phyloP scores from a whole-genome alignment of 2,329 filamentous ascomycete species.

The Phialophora macrospora region DNA sequence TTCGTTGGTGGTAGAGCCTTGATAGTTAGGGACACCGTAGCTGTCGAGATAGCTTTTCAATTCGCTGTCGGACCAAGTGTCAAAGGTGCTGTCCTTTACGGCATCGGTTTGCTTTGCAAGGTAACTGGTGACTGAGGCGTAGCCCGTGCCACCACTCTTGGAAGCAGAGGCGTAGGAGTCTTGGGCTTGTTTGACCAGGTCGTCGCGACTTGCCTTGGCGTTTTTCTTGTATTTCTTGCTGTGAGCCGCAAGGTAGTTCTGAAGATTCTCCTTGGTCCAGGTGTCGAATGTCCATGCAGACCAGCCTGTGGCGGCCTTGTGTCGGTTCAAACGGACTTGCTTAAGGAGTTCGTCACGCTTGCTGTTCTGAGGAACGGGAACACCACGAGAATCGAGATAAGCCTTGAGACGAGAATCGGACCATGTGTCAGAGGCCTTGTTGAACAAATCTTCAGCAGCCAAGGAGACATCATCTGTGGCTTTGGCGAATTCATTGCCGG shows the following conservation, averaged over 20 bases:
- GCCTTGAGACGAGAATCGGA: conserved; percentile 77
- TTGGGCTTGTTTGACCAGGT: conserved; percentile 66
- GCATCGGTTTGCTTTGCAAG: conserved; percentile 67
- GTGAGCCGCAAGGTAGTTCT: conserved; percentile 57
- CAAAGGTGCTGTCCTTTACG: conserved; percentile 70
- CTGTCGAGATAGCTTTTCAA: conserved; percentile 80
- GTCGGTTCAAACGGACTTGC: conserved; percentile 72
- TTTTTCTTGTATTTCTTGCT: conserved; percentile 64
- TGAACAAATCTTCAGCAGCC: conserved; percentile 69
- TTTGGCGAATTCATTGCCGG: conserved; percentile 75
- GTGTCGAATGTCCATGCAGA: conserved; percentile 81
- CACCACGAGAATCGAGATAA: conserved; percentile 75
- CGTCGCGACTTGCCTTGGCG: conserved; percentile 70
- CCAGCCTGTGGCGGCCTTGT: conserved; percentile 71
- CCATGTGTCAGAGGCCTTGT: conserved; percentile 67
- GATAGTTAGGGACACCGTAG: conserved; percentile 72
- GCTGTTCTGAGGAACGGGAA: conserved; percentile 73
- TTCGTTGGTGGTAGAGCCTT: conserved; percentile 71
- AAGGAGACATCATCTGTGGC: conserved; percentile 72
- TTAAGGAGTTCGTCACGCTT: conserved; percentile 75
- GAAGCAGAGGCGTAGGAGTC: conserved; percentile 54
- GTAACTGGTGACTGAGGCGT: conserved; percentile 73
- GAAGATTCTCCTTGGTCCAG: conserved; percentile 72
- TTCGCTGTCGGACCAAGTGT: conserved; percentile 72
- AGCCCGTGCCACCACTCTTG: conserved; percentile 51